Conservation (phyloP, 2,329 filamentous ascomycete genomes). For the Claviceps capensis region DNA sequence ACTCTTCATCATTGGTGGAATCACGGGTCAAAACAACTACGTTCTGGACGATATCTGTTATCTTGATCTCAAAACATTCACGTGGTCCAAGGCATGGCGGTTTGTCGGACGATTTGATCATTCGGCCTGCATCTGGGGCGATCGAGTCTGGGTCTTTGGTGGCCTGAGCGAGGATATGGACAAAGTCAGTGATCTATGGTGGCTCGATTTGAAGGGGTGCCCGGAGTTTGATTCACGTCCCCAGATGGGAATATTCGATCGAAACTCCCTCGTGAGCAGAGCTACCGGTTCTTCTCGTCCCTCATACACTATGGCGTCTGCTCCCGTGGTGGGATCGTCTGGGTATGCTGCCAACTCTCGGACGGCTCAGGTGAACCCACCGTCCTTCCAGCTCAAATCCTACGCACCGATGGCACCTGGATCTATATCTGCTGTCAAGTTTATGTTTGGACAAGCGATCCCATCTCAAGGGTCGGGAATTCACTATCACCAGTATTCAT, state of each 20-base stretch:
- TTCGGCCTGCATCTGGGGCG: slow-evolving; percentile 82
- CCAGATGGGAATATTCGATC: slow-evolving; percentile 38
- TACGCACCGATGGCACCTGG: slow-evolving; percentile 82
- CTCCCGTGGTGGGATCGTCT: slow-evolving; percentile 41
- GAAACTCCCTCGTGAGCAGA: slow-evolving; percentile 26
- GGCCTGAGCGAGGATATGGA: slow-evolving; percentile 94
- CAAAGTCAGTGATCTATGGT: slow-evolving; percentile 91
- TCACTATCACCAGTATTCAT: slow-evolving; percentile 92
- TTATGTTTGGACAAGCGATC: slow-evolving; percentile 66
- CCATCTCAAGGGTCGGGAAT: slow-evolving; percentile 82
- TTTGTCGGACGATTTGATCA: slow-evolving; percentile 95
- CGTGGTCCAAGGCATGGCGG: slow-evolving; percentile 91
- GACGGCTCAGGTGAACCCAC: slow-evolving; percentile 51
- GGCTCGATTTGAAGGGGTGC: slow-evolving; percentile 85
- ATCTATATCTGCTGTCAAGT: slow-evolving; percentile 78
- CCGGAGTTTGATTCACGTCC: slow-evolving; percentile 69
- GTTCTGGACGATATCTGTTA: slow-evolving; percentile 95
- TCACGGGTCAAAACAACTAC: slow-evolving; percentile 82
- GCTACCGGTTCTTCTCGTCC: slow-evolving; percentile 37
- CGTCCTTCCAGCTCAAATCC: slow-evolving; percentile 50
- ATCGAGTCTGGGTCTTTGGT: slow-evolving; percentile 91
- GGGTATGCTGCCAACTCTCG: slow-evolving; percentile 56
- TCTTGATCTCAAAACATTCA: slow-evolving; percentile 91
- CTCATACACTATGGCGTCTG: slow-evolving; percentile 34
- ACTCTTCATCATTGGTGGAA: slow-evolving; percentile 88